Conservation (phyloP, 2,329 filamentous ascomycete genomes). For the Monascus ruber region DNA sequence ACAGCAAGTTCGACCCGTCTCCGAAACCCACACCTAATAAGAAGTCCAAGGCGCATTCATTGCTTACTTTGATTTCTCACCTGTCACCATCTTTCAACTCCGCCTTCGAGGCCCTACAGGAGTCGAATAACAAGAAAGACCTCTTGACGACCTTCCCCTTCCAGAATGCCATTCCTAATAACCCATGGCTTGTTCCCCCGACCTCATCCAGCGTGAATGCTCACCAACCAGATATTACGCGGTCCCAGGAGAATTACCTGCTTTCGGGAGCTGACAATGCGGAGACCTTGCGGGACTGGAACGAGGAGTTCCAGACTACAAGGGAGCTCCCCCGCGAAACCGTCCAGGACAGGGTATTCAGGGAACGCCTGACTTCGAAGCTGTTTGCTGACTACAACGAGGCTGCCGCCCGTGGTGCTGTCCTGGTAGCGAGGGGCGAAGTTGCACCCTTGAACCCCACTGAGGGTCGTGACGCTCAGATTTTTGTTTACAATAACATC, state of each 20-base stretch:
- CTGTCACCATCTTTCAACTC: slow-evolving; percentile 74
- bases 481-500: slow-evolving; percentile 99
- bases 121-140: slow-evolving; percentile 74
- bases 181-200: slow-evolving; percentile 78
- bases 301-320: slow-evolving; percentile 96
- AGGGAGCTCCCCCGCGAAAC: slow-evolving; percentile 87
- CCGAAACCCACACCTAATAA: slow-evolving; percentile 64
- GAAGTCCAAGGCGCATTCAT: slow-evolving; percentile 67
- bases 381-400: slow-evolving; percentile 97
- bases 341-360: slow-evolving; percentile 90
- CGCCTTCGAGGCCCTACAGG: slow-evolving; percentile 67
- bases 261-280: slow-evolving; percentile 85
- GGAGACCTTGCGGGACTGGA: slow-evolving; percentile 94
- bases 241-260: slow-evolving; percentile 86
- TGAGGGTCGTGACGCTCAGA: slow-evolving; percentile 83
- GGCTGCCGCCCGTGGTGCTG: slow-evolving; percentile 80
- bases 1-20: slow-evolving; percentile 85
- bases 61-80: slow-evolving; percentile 65
- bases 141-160: slow-evolving; percentile 89
- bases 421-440: slow-evolving; percentile 84
- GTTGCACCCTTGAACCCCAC: slow-evolving; percentile 91
- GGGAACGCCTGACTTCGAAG: slow-evolving; percentile 86
- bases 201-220: slow-evolving; percentile 49
- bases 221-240: slow-evolving; percentile 73
- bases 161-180: slow-evolving; percentile 83